phyloP scores from a whole-genome alignment of 192 early-diverging fungal genomes.

The Coemansia sp. region DNA sequence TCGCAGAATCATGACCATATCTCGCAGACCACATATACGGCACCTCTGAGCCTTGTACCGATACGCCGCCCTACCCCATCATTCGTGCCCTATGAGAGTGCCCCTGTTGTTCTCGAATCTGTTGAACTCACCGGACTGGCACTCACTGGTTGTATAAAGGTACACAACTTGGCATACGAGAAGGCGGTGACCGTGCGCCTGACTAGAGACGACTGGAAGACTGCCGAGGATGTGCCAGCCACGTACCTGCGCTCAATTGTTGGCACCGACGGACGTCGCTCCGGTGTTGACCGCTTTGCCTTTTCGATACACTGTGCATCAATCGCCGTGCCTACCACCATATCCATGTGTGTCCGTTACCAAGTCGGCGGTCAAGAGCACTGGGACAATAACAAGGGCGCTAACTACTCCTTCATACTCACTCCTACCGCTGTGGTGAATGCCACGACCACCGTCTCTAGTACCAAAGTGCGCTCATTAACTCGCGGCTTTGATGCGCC shows the following conservation, averaged over 20 bases:
- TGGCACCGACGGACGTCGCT: slow-evolving; percentile 28
- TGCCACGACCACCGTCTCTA: neutral
- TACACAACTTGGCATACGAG: slow-evolving; percentile 84
- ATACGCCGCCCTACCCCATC: slow-evolving; percentile 40
- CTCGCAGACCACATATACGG: neutral
- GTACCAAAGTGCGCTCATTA: slow-evolving; percentile 3
- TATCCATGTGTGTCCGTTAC: slow-evolving; percentile 69
- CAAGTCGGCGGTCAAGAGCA: slow-evolving; percentile 67
- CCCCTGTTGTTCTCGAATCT: slow-evolving; percentile 61
- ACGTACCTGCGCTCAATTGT: slow-evolving; percentile 60
- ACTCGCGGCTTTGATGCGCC: slow-evolving; percentile 13
- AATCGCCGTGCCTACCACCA: slow-evolving; percentile 13
- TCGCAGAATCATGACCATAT: neutral
- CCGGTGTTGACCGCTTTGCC: slow-evolving; percentile 69
- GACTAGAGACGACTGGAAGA: slow-evolving; percentile 77
- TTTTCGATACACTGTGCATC: slow-evolving; percentile 56
- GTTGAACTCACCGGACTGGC: slow-evolving; percentile 45
- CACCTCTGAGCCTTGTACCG: slow-evolving; percentile 4
- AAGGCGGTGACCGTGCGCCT: slow-evolving; percentile 77
- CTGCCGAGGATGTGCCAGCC: slow-evolving; percentile 67
- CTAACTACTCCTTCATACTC: slow-evolving; percentile 73
- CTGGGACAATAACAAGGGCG: slow-evolving; percentile 94
- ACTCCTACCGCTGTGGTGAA: neutral
- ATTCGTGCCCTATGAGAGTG: slow-evolving; percentile 37
- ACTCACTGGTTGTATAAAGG: slow-evolving; percentile 69